These are phyloP conservation scores for Metrosideros polymorpha DNA, from an alignment of 441 rosid genomes.

Conservation along the genomic window DNA sequence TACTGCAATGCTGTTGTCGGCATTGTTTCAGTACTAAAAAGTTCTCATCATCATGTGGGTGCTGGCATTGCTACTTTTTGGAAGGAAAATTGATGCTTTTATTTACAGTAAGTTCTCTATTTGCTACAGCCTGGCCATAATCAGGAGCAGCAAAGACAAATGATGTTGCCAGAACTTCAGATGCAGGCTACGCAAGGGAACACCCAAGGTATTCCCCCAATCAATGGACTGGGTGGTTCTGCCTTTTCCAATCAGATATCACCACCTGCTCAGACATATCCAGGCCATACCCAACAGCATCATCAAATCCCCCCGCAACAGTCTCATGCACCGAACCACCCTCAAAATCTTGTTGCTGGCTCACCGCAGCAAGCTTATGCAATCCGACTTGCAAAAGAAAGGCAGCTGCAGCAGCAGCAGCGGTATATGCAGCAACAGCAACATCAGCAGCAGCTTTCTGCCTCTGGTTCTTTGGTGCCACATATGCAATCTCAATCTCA, in stretches of 20 bases:
- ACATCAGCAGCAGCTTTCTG: slow-evolving; percentile 35
- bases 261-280: slow-evolving; percentile 58
- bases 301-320: slow-evolving; percentile 70
- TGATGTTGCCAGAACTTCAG: not conserved
- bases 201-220: not conserved
- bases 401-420: slow-evolving; percentile 87
- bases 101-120: not conserved
- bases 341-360: slow-evolving; percentile 58
- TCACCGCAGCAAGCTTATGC: slow-evolving; percentile 71
- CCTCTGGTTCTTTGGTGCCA: slow-evolving; percentile 52
- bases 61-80: not conserved
- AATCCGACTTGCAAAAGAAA: slow-evolving; percentile 51
- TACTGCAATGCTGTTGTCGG: not conserved
- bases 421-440: slow-evolving; percentile 72
- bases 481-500: slow-evolving; percentile 62
- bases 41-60: not conserved
- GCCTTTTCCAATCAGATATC: slow-evolving; percentile 52
- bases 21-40: not conserved
- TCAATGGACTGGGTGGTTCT: slow-evolving; percentile 1
- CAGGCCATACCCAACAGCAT: slow-evolving; percentile 68
- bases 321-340: slow-evolving; percentile 46
- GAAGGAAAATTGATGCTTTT: not conserved
- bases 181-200: not conserved
- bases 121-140: not conserved
- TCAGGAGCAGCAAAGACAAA: not conserved